Conservation (phyloP, 139 green algal species). For the Chlorella sorokiniana region DNA sequence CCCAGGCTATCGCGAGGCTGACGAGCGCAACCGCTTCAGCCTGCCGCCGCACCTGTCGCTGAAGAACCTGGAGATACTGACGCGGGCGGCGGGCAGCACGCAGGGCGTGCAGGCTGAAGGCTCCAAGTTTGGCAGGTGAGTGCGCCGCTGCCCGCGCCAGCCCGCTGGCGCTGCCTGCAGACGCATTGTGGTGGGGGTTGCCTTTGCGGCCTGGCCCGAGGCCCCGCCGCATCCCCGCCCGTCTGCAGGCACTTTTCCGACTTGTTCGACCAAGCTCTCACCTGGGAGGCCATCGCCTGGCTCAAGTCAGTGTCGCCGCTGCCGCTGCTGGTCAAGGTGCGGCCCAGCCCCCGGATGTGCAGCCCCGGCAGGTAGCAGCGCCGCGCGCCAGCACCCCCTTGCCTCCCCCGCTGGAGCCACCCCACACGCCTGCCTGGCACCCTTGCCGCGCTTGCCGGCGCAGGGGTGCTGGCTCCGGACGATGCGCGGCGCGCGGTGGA, state of each 20-base stretch:
- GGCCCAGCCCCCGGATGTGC: background rate
- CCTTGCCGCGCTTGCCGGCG: background rate
- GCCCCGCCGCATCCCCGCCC: background rate
- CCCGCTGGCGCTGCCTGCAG: no score
- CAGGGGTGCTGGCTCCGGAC: constrained; percentile 80
- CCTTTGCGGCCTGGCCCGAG: background rate
- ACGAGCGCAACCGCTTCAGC: constrained; percentile 71
- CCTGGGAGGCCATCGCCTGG: constrained; percentile 82
- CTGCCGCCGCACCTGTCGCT: constrained; percentile 63
- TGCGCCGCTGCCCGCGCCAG: no score
- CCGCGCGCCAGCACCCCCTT: no score
- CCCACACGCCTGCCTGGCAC: background rate
- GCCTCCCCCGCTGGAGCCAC: no score
- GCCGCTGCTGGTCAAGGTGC: constrained; percentile 86
- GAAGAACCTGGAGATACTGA: constrained; percentile 51
- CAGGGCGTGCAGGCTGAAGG: background rate
- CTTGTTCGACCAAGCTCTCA: constrained; percentile 62
- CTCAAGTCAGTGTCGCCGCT: constrained; percentile 73
- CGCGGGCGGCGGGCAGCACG: background rate
- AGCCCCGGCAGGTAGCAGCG: background rate
- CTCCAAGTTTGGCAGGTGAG: constrained; percentile 20
- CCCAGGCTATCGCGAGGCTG: constrained; percentile 64
- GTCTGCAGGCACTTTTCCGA: constrained; percentile 37
- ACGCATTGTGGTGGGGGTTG: background rate
- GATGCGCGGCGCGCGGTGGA: constrained; percentile 79